Percentiles rank a stretch among this genome's conserved stretches.
Conservation (phyloP, 768 basidiomycete genomes). For the Mycena sanguinolenta region DNA sequence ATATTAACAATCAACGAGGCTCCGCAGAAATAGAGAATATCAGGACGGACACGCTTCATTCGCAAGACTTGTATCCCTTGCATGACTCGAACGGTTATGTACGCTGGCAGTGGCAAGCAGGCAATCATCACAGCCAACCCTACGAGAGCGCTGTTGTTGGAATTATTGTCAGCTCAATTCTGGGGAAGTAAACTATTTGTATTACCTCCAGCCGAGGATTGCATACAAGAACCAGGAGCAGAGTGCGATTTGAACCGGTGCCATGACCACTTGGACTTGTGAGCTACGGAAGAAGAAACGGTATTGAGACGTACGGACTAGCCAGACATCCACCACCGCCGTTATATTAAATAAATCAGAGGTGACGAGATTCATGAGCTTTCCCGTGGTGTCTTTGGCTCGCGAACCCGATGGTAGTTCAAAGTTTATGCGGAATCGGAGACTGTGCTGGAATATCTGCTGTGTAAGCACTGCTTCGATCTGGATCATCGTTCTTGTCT, state of each 20-base stretch:
- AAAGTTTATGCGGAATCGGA: neutral
- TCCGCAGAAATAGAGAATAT: slow-evolving; percentile 35
- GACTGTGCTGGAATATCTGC: slow-evolving; percentile 5
- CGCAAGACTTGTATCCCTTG: neutral
- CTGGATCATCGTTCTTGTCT: slow-evolving; percentile 1
- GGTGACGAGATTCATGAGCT: slow-evolving; percentile 2
- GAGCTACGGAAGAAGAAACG: neutral
- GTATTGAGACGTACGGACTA: neutral
- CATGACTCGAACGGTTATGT: neutral
- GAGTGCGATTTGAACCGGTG: slow-evolving; percentile 56
- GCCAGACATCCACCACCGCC: neutral
- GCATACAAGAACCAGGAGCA: slow-evolving; percentile 59
- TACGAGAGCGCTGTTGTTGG: slow-evolving; percentile 60
- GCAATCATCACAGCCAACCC: slow-evolving; percentile 55
- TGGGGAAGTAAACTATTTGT: neutral
- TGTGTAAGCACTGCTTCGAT: neutral
- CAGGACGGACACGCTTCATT: slow-evolving; percentile 12
- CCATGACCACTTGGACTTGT: slow-evolving; percentile 11
- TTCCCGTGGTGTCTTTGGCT: neutral
- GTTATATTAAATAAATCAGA: slow-evolving; percentile 3
- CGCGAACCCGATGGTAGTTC: neutral
- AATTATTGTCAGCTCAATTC: neutral
- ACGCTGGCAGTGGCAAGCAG: neutral
- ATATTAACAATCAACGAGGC: neutral
- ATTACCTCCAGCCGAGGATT: slow-evolving; percentile 66